Base-by-base conservation (phyloP, 768 basidiomycete genomes). In the Crucibulum laeve region DNA sequence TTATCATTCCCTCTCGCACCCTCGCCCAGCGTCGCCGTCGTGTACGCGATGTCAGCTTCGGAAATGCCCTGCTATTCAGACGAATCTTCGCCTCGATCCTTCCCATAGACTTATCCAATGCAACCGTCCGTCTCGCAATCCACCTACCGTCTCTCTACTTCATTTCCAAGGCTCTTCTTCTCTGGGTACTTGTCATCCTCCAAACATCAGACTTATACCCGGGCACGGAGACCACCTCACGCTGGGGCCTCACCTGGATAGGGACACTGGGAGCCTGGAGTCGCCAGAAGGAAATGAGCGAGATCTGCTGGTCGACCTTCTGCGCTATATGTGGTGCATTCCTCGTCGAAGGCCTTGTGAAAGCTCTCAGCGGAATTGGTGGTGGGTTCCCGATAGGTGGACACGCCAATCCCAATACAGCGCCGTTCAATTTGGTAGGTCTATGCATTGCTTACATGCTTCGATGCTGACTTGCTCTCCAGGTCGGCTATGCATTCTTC, bases 401-500 rank as follows among this genome's bases (percentile, higher is more conserved):
- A 38, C 58, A 58, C 37, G 60, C 66, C 50, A 68, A 67, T 45
- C 64, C 67, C 30, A 78, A 72, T 42, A 67, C 78, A 5, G 73
- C 82, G 3, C 82, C 84, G 0, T 87, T 87, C 59, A 88, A 88
- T 52, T 55, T 89, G 50, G 87, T 88, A 53, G 30, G 82, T 67
- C 19, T 15, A 25, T 35, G 33, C 3, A 21, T 8, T 42, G 36
- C 36, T n/a, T 37, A 8, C 38, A 23, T n/a, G n/a, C 23, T 23
- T 40, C 19, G 19, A 7, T 21, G n/a, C 21, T 3, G 28, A 21
- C 26, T 11, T 8, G 25, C 28, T 14, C 15, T 26, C 23, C 50
- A 87, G 86, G 78, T 88, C 48, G 84, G 82, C 17, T 90, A 88
- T 51, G 80, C 85, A 1, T 87, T 88, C 59, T 69, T 87, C 24